Conservation (phyloP, 2,329 filamentous ascomycete species). For the Ophiostoma ulmi region DNA sequence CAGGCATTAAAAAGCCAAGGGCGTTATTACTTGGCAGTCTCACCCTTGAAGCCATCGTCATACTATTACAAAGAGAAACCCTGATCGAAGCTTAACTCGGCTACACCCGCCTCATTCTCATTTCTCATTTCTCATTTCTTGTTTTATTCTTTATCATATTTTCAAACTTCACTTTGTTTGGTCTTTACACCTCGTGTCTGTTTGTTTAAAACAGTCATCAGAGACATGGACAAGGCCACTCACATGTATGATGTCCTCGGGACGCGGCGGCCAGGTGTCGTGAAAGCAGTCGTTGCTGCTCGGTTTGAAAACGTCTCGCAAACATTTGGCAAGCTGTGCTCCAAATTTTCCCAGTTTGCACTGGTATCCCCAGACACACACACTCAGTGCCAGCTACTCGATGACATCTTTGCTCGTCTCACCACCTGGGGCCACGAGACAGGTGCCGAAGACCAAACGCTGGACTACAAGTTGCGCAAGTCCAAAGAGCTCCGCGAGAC, state of each 20-base stretch:
- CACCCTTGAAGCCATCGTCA: background rate
- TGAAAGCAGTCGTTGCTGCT: constrained; percentile 25
- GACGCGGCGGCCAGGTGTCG: constrained; percentile 11
- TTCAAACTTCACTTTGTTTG: background rate
- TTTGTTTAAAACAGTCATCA: background rate
- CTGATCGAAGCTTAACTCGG: background rate
- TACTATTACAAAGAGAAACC: background rate
- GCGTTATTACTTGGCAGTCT: background rate
- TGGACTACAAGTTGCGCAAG: constrained; percentile 26
- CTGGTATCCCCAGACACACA: background rate
- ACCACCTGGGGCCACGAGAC: constrained; percentile 26
- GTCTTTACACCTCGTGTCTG: background rate
- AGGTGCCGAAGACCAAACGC: constrained; percentile 24
- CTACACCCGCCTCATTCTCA: background rate
- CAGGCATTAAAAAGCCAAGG: background rate
- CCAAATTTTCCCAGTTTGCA: background rate
- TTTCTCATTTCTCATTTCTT: background rate
- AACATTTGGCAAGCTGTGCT: constrained; percentile 23
- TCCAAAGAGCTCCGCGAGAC: constrained; percentile 23
- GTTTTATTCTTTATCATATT: too few relatives aligned
- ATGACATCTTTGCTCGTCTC: constrained; percentile 22
- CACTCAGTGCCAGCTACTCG: constrained; percentile 15
- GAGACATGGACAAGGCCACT: constrained; percentile 24
- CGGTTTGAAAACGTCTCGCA: constrained; percentile 25
- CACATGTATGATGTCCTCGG: constrained; percentile 26